A percentile compares a stretch with the other conserved stretches of the same genome.
phyloP scores from a whole-genome alignment of 2,329 filamentous ascomycete genomes.

The Westerdykella aurantiaca region DNA sequence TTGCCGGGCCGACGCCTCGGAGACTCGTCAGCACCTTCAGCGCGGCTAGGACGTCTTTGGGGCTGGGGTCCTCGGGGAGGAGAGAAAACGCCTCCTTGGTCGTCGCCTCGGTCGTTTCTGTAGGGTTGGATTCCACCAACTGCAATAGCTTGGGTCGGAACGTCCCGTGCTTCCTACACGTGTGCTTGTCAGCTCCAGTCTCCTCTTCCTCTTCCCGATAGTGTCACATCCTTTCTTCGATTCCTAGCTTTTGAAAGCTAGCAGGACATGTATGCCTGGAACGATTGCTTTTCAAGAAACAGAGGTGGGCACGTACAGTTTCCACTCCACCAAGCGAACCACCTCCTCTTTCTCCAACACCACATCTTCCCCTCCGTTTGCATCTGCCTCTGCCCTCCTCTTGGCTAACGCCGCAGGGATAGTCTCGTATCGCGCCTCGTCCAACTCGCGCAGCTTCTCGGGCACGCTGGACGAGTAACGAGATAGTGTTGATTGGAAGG shows the following conservation, averaged over 20 bases:
- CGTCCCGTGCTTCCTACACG: slow-evolving; percentile 45
- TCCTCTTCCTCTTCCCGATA: not conserved
- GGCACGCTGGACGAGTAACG: slow-evolving; percentile 25
- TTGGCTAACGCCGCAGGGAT: slow-evolving; percentile 20
- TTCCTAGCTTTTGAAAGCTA: too few relatives aligned
- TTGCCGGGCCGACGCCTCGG: slow-evolving; percentile 74
- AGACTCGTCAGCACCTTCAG: slow-evolving; percentile 54
- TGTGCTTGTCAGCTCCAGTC: not conserved
- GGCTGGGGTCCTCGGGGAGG: not conserved
- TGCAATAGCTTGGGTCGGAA: slow-evolving; percentile 44
- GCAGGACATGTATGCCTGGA: too few relatives aligned
- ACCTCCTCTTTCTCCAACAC: slow-evolving; percentile 26
- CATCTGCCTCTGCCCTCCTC: slow-evolving; percentile 6
- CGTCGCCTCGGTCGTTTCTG: slow-evolving; percentile 41
- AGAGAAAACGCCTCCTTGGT: slow-evolving; percentile 49
- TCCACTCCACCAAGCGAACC: slow-evolving; percentile 36
- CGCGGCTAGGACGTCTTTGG: slow-evolving; percentile 24
- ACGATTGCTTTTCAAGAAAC: too few relatives aligned
- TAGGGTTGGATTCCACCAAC: slow-evolving; percentile 55
- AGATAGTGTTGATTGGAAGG: slow-evolving; percentile 17
- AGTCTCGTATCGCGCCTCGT: slow-evolving; percentile 26
- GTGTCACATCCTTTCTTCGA: too few relatives aligned
- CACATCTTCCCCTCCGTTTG: slow-evolving; percentile 1
- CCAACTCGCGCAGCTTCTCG: slow-evolving; percentile 25
- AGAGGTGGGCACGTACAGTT: slow-evolving; percentile 23